Evolutionary conservation across 148 eudicot genomes (phyloP).

Genomic region (Vaccinium vitisidaea): DNA sequence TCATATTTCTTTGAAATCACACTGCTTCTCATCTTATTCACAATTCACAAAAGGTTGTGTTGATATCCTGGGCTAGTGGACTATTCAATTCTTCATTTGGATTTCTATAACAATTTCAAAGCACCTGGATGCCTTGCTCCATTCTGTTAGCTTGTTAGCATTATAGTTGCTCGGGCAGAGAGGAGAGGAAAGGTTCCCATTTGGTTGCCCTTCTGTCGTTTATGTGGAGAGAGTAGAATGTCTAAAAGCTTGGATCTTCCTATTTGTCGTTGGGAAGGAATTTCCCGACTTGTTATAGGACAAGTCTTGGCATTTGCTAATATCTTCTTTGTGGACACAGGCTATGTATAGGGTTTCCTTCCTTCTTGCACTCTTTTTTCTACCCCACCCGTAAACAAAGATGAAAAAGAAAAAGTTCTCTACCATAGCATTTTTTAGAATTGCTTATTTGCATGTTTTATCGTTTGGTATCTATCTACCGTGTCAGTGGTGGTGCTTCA

Average conservation of each 20-base stretch:
- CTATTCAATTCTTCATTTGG: neutral
- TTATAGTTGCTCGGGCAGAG: neutral
- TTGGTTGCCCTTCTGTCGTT: neutral
- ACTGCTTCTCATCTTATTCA: neutral
- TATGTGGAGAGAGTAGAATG: neutral
- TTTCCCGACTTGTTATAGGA: neutral
- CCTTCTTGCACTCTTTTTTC: neutral
- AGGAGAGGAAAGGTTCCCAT: neutral
- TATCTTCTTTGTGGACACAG: neutral
- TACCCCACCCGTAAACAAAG: neutral
- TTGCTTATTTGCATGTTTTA: neutral
- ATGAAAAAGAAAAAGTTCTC: neutral
- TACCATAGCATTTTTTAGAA: neutral
- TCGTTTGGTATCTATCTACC: neutral
- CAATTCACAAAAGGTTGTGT: neutral
- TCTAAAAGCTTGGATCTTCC: constrained; percentile 2
- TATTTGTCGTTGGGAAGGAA: neutral
- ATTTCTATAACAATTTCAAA: neutral
- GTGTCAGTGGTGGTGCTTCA: neutral
- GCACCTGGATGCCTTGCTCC: neutral
- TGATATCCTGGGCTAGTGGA: neutral
- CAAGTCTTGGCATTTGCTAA: neutral
- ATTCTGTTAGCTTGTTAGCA: neutral
- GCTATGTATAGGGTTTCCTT: neutral
- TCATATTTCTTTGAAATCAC: neutral